Evolutionary conservation across 768 basidiomycete species (phyloP).

Genomic region (Multifurca ochricompacta): DNA sequence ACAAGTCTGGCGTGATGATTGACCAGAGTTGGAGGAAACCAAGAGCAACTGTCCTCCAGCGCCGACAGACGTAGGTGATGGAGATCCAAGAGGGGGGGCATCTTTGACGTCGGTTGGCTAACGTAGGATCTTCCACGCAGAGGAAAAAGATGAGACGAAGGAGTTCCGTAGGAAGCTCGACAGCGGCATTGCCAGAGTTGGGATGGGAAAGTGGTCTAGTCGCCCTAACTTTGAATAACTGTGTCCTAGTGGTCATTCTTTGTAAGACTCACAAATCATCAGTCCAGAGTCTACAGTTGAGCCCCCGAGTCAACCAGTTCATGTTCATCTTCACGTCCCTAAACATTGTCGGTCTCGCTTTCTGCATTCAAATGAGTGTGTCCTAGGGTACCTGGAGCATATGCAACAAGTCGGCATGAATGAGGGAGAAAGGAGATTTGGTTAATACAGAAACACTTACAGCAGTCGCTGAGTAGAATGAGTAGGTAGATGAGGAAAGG

Average conservation of each 20-base stretch:
- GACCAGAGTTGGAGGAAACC: neutral
- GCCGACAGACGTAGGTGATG: conserved; percentile 3
- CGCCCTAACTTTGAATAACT: neutral
- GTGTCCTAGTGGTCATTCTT: no score
- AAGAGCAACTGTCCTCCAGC: conserved; percentile 1
- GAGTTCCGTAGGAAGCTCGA: neutral
- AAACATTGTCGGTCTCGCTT: neutral
- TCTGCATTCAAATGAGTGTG: neutral
- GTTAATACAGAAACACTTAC: neutral
- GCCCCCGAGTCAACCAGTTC: neutral
- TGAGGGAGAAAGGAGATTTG: neutral
- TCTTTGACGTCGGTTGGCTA: neutral
- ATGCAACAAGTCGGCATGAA: neutral
- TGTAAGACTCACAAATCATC: neutral
- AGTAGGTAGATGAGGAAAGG: neutral
- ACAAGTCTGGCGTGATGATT: neutral
- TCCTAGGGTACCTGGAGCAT: neutral
- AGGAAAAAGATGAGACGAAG: neutral
- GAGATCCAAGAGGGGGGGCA: neutral
- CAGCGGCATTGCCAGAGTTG: neutral
- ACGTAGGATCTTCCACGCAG: neutral
- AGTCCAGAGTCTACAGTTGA: neutral
- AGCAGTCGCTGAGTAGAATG: neutral
- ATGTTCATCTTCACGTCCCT: neutral
- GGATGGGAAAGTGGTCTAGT: neutral